These are phyloP conservation scores for Otatea glauca DNA, from an alignment of 176 grass and related monocot genomes.

Conservation along the genomic window DNA sequence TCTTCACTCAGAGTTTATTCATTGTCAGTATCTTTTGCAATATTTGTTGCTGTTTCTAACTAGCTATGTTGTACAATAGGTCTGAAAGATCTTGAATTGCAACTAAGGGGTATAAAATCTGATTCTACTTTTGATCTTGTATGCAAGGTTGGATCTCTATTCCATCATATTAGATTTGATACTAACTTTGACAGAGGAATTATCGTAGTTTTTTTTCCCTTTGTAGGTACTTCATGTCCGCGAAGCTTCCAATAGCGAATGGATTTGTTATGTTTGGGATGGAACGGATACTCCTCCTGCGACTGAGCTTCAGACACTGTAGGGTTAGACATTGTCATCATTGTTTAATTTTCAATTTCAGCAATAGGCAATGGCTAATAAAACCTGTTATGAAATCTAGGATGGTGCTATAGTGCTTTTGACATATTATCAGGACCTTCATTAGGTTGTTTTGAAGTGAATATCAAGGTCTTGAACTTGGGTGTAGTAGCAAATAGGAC, in stretches of 20 bases:
- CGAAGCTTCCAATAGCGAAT: conserved; percentile 52
- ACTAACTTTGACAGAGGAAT: conserved; percentile 28
- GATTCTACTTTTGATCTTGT: conserved; percentile 74
- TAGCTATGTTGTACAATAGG: conserved; percentile 54
- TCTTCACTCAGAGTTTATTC: conserved; percentile 17
- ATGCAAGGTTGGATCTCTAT: conserved; percentile 71
- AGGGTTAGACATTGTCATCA: background rate
- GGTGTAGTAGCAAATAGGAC: background rate
- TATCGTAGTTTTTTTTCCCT: conserved; percentile 1
- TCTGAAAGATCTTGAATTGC: conserved; percentile 57
- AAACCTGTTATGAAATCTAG: conserved; percentile 9
- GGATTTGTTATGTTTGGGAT: conserved; percentile 89
- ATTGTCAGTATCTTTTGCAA: conserved; percentile 22
- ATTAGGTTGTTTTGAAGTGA: conserved; percentile 21
- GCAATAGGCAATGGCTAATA: background rate
- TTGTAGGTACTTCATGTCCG: conserved; percentile 58
- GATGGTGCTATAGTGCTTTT: conserved; percentile 8
- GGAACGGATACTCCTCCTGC: conserved; percentile 83
- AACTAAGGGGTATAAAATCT: conserved; percentile 54
- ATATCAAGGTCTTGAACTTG: background rate
- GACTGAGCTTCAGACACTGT: conserved; percentile 32
- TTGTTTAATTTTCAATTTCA: conserved; percentile 34
- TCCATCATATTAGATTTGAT: conserved; percentile 18
- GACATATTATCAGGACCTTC: background rate
- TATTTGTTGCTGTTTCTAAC: conserved; percentile 23